Base-by-base conservation (phyloP, 306 rosid genomes). In the Glycine tomentella region DNA sequence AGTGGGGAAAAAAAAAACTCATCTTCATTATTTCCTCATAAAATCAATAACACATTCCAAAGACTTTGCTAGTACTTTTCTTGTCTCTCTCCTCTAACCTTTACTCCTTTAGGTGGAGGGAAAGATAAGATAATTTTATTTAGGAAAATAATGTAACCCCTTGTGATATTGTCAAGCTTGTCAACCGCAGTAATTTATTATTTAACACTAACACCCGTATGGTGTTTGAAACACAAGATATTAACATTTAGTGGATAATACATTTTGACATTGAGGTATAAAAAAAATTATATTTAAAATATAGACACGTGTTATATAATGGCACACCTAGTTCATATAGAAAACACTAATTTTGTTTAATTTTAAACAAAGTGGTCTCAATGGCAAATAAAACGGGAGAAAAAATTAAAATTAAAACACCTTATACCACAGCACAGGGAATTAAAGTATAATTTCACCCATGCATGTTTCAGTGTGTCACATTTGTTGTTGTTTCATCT, bases 21-120 rank as follows among this genome's bases (percentile, higher is more conserved):
- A 57, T 20, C 81, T 84, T 77, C n/a, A 59, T 31, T 45, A 78
- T 33, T 62, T 33, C 40, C 16, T 36, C 45, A 6, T 63, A 34
- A 14, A 64, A 62, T 62, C 38, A 40, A 40, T 40, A 40, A 40
- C 44, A 3, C 2, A 40, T 40, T 34, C 17, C 12, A 63, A 11
- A 63, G 1, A 17, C 20, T 5, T 33, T 63, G 9, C 15, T 34
- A 2, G 12, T 63, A 6, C 7, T 33, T 31, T 20, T 63, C 46
- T 63, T 33, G 36, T 58, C 69, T 62, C n/a, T n/a, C 9, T 34
- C 9, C 17, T 34, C 46, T 8, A 46, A 63, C 66, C 66, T 3
- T 20, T 59, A 12, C 11, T 64, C 20, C 20, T 25, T 25, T 25
- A 25, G 31, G 31, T 25, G 31, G 1, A 25, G 31, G 20, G 70